A percentile compares a stretch with the other conserved stretches of the same genome.
phyloP scores from a whole-genome alignment of 768 basidiomycete genomes.

The Paxillus involutus region DNA sequence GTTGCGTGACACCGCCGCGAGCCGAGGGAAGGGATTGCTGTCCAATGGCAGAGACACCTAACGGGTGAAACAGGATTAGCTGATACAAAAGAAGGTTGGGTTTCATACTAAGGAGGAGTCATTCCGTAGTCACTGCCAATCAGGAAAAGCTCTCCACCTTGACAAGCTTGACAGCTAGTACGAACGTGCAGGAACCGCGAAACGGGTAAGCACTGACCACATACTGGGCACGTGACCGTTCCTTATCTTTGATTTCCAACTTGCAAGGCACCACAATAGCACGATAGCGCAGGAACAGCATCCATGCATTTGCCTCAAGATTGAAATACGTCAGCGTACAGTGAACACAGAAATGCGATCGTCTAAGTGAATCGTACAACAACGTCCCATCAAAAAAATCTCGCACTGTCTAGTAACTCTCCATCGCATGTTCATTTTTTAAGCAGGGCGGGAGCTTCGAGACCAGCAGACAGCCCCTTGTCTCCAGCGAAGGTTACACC shows the following conservation, averaged over 20 bases:
- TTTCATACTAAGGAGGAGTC: conserved; percentile 1
- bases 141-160: conserved; percentile 22
- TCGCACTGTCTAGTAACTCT: conserved; percentile 3
- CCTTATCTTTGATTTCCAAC: conserved; percentile 13
- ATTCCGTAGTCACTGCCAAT: conserved; percentile 16
- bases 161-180: conserved; percentile 1
- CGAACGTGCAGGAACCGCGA: background rate
- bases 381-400: conserved; percentile 3
- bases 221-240: conserved; percentile 15
- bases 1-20: conserved; percentile 2
- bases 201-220: conserved; percentile 11
- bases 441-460: conserved; percentile 67
- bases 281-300: background rate
- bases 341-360: conserved; percentile 14
- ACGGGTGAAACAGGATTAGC: background rate
- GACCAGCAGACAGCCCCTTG: conserved; percentile 78
- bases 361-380: conserved; percentile 31
- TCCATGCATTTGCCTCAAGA: conserved; percentile 15
- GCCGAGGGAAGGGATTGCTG: conserved; percentile 14
- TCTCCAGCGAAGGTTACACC: conserved; percentile 73
- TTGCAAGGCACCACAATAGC: conserved; percentile 1
- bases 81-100: conserved; percentile 1
- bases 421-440: conserved; percentile 42
- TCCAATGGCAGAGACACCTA: background rate
- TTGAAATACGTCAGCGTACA: conserved; percentile 27